phyloP scores from a whole-genome alignment of 108 stramenopile species.

The Nitzschia sp. region DNA sequence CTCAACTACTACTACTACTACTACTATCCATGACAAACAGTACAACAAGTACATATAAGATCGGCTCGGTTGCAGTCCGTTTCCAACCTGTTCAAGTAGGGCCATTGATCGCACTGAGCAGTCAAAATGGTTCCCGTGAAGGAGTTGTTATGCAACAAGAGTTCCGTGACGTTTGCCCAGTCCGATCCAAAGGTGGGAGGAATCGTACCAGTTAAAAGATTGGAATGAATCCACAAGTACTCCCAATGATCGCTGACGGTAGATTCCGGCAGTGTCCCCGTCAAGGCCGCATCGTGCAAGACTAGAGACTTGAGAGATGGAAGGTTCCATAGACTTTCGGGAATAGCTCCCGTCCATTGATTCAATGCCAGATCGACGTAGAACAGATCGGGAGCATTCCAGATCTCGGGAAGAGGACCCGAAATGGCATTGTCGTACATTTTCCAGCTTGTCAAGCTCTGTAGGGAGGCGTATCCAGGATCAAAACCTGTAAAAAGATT shows the following conservation, averaged over 20 bases:
- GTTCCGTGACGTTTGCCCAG: constrained; percentile 10
- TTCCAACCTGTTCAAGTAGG: neutral
- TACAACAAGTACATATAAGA: constrained; percentile 29
- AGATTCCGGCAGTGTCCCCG: constrained; percentile 22
- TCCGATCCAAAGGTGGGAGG: constrained; percentile 35
- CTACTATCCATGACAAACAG: constrained; percentile 7
- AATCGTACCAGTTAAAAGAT: constrained; percentile 29
- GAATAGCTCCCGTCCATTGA: constrained; percentile 34
- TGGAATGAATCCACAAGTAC: constrained; percentile 19
- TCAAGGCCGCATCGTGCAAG: constrained; percentile 18
- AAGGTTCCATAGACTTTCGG: constrained; percentile 32
- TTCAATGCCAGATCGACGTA: constrained; percentile 16
- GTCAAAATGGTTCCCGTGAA: constrained; percentile 37
- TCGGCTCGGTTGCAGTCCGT: constrained; percentile 16
- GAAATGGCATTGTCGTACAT: constrained; percentile 20
- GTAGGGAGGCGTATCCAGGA: neutral
- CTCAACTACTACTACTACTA: too few relatives aligned
- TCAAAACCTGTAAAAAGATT: constrained; percentile 16
- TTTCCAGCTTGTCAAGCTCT: constrained; percentile 1
- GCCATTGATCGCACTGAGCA: constrained; percentile 17
- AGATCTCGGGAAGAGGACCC: constrained; percentile 10
- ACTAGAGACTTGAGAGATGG: constrained; percentile 6
- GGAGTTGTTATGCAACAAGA: constrained; percentile 31
- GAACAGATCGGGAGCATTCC: constrained; percentile 19
- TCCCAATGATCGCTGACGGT: neutral